Base-by-base conservation (phyloP, 139 green algal species). In the Asterochloris sp. region DNA sequence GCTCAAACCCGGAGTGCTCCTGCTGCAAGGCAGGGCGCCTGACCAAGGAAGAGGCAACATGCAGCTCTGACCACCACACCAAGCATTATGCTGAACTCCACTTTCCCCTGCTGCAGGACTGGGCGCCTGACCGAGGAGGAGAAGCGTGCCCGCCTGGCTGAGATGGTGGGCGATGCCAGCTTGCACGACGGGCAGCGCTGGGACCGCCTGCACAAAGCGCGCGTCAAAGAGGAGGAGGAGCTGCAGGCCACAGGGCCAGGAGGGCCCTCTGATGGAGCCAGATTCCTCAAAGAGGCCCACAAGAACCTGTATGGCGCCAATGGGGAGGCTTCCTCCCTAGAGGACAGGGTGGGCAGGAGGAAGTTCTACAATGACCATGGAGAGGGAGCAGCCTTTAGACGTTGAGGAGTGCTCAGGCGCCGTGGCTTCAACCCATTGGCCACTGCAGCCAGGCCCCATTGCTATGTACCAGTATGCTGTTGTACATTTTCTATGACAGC, bases 91-190 rank as follows among this genome's bases (percentile, higher is more conserved):
- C 38, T 54, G 4, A 54, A 54, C 38, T 6, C 2, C 38, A 54
- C 38, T 54, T 54, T 54, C 38, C 38, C 54, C 16, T 62, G 26
- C 17, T 69, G 67, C 83, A 86, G 81, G 54, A 78, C 81, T 16
- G 89, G 89, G 8, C 67, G 63, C 67, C 69, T 92, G 23, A 90
- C 81, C 16, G 95, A 94, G 69, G 93, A 96, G 85, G 94, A 98
- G 88, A 89, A 83, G 83, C 82, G 83, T 21, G 38, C 63, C 68
- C 83, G 87, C 69, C 88, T 98, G 69, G 92, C 92, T 21, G 94
- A 97, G 87, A 98, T 98, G 95, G 86, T 86, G 83, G 84, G 81
- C 67, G 92, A 97, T 78, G 95, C 95, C 1, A 74, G 88, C 26
- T 81, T 89, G 81, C 92, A 97, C 79, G 92, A 98, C 23, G 75